Base-by-base conservation (phyloP, 2,329 filamentous ascomycete species). In the Colletotrichum limetticola region DNA sequence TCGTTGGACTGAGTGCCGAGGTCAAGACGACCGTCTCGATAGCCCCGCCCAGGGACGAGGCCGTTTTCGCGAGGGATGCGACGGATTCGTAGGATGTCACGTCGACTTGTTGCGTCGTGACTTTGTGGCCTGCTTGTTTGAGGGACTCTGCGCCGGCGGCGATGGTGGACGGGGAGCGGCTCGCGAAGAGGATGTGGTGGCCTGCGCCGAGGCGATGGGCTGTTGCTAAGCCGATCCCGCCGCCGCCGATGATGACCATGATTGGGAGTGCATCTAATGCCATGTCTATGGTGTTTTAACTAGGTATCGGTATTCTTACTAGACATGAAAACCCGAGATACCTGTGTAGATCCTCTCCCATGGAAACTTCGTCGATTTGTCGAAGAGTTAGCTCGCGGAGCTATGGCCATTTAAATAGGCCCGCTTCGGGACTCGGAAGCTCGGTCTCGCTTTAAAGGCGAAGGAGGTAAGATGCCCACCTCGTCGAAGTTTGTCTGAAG, bases 221-320 rank as follows among this genome's bases (percentile, higher is more conserved):
- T 1, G 64, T 63, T 19, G 65, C 64, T 35, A 72, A 52, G 7
- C 65, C 69, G 65, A 68, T 68, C 30, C 65, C 65, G 42, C 69
- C 63, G 46, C 52, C 59, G 52, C 69, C 65, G 37, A 72, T 68
- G 5, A 72, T 26, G 28, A 69, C 65, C 7, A 69, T 24, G 3
- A 63, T 9, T 6, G 69, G 57, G 24, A 72, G 59, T 3, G 52
- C 28, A n/a, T 59, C 53, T 26, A 53, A 37, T 7, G 69, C 24
- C 65, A 68, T 68, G 22, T 0, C 42, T 37, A 5, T 19, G 5
- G 9, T 7, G 32, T 8, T 42, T 16, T 2, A 3, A 16, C 2
- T 42, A 19, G 5, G 14, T 16, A 32, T 32, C 30, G 9, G 30
- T 4, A 0, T 32, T 32, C 8, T 16, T 16, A 3, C 37, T 16